These are phyloP conservation scores for Termitomyces bulborhizus DNA, from an alignment of 768 basidiomycete genomes.

Conservation along the genomic window DNA sequence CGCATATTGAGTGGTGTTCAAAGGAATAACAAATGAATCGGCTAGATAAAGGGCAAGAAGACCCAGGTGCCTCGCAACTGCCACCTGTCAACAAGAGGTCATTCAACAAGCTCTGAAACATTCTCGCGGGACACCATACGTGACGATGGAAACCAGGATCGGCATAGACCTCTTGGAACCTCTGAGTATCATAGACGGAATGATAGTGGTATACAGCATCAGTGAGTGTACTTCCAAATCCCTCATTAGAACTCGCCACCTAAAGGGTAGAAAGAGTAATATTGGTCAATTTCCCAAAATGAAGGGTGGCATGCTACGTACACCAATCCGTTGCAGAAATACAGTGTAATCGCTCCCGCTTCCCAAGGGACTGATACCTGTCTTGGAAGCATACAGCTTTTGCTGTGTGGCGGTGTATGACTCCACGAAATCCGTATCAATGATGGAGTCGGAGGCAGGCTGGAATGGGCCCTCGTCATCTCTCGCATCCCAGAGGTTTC, in stretches of 20 bases:
- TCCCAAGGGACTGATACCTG: slow-evolving; percentile 57
- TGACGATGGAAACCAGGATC: slow-evolving; percentile 75
- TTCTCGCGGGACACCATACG: slow-evolving; percentile 28
- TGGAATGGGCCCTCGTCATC: slow-evolving; percentile 51
- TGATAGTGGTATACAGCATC: slow-evolving; percentile 76
- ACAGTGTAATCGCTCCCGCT: slow-evolving; percentile 90
- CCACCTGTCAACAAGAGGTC: slow-evolving; percentile 33
- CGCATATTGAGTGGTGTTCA: slow-evolving; percentile 76
- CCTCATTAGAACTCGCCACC: slow-evolving; percentile 40
- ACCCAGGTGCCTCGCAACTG: slow-evolving; percentile 63
- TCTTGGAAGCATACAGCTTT: slow-evolving; percentile 24
- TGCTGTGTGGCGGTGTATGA: slow-evolving; percentile 32
- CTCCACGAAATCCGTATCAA: slow-evolving; percentile 37
- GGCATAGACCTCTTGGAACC: slow-evolving; percentile 70
- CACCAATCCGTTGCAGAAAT: slow-evolving; percentile 74
- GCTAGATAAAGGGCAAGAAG: slow-evolving; percentile 55
- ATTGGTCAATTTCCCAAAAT: background rate
- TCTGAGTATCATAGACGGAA: slow-evolving; percentile 66
- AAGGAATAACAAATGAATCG: slow-evolving; percentile 59
- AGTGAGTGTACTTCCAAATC: slow-evolving; percentile 32
- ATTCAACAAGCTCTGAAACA: background rate
- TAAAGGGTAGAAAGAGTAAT: slow-evolving; percentile 2
- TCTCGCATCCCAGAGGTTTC: slow-evolving; percentile 76
- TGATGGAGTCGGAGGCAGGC: slow-evolving; percentile 16
- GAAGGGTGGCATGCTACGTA: slow-evolving; percentile 14